Evolutionary conservation across 129 eudicot genomes (phyloP), one percentile per base, ranked within the genome.

Genomic region (Glebionis coronaria): DNA sequence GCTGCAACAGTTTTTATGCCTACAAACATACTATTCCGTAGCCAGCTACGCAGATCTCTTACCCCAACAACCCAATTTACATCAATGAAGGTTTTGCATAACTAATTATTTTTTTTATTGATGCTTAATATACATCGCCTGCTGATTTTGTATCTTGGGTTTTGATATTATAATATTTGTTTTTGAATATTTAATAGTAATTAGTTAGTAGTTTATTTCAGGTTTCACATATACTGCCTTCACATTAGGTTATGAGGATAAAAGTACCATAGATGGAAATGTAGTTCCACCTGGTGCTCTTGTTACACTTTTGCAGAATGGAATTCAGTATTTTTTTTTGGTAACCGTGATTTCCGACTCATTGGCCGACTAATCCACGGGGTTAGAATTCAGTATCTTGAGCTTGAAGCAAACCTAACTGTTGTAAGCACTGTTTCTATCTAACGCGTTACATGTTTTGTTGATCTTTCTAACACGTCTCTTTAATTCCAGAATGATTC

Each of bases 221-320:
- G 97, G 97, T 69, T 91, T 91, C 81, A 79, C 90, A 44, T 96
- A 91, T 76, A 63, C 97, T 59, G 96, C 97, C 38, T 91, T 87
- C 75, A 74, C 94, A 66, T 78, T 91, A 28, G 97, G 96, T 60
- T 83, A 83, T 62, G 97, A 91, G 77, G 96, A 75, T 69, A 91
- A 85, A 81, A 81, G 85, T 73, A 70, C 81, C 11, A 85, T 91
- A 45, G 97, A 91, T 75, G 97, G 93, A 27, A 91, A 88, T 73
- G 57, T 91, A 44, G 96, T 91, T 73, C 97, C 97, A 23, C 94
- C 97, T 15, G 96, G 96, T 72, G 97, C 96, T 31, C 97, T 91
- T 68, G 84, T 91, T 71, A 87, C 88, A 53, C 88, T 85, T 74
- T 82, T 91, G 50, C 97, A 91, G 78, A 91, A 91, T 78, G 97